Evolutionary conservation across 2,329 filamentous ascomycete genomes (phyloP), one percentile per base, ranked within the genome.

Genomic region (Arthrobotrys entomopaga): DNA sequence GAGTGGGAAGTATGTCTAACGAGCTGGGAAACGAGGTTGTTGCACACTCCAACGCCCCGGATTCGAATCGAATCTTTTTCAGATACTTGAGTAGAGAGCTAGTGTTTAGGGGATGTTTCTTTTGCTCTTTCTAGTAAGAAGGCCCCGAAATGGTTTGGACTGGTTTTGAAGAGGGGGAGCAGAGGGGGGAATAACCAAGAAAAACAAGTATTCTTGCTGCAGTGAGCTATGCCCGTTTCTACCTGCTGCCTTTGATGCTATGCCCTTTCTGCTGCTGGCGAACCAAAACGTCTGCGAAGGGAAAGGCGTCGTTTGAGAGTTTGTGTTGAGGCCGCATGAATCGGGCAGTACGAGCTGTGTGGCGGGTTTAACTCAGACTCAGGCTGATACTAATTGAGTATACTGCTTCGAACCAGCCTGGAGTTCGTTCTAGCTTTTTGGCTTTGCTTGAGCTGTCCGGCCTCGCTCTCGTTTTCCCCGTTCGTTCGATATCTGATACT

Each of bases 11-110:
- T 24, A 52, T 40, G 22, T 49, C 38, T 40, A 50, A 53, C 50
- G 46, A 34, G 29, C 6, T 34, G 29, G 46, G 19, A 19, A 49
- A 19, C 15, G 46, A 49, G 15, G 42, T 24, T 61, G 48, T 61
- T 50, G 57, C 65, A 66, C 42, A 57, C 64, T 67, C 64, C 64
- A 59, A 67, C 63, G 57, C 64, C 49, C 56, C 65, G 50, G 65
- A 69, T 69, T 56, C 65, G 64, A 57, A 22, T 57, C 53, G 53
- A 67, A 58, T 52, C 43, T 67, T 66, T 34, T 19, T 53, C 22
- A 15, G 50, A n/a, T 57, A 26, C 53, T 40, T 26, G 13, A 46
- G 42, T 13, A 46, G 16, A 26, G 16, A 38, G 38, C 53, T 59
- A 29, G 64, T 24, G 56, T 59, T 54, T 53, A 60, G 38, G 56